A percentile compares a stretch with the other conserved stretches of the same genome.
These are phyloP conservation scores for Chloromonas sp. DNA, from an alignment of 163 green algal genomes.

Conservation along the genomic window DNA sequence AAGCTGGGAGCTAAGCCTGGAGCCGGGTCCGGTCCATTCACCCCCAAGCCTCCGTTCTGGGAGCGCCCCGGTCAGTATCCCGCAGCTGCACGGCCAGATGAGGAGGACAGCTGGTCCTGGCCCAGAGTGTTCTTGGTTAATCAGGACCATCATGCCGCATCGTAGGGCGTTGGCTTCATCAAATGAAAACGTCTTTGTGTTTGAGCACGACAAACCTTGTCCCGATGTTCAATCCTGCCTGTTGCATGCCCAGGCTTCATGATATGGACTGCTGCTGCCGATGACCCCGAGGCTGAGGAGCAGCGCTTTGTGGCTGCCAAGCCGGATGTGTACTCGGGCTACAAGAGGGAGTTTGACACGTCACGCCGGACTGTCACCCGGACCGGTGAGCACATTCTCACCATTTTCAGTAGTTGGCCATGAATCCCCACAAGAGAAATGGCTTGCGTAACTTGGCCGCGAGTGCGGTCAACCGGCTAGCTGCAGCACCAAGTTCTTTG, in stretches of 20 bases:
- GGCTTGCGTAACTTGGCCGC: no score
- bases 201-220: no score
- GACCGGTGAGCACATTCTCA: constrained; percentile 31
- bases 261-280: constrained; percentile 48
- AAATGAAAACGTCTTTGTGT: no score
- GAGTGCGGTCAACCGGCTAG: no score
- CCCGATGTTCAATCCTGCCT: no score
- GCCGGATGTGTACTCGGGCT: constrained; percentile 29
- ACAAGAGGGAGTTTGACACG: constrained; percentile 63
- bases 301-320: constrained; percentile 29
- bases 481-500: no score
- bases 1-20: constrained; percentile 44
- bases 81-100: no score
- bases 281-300: constrained; percentile 40
- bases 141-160: no score
- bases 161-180: no score
- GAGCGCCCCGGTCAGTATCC: constrained; percentile 31
- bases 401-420: neutral
- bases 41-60: constrained; percentile 70
- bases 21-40: constrained; percentile 42
- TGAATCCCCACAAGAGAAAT: neutral
- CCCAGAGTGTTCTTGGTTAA: no score
- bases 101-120: no score
- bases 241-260: constrained; percentile 37
- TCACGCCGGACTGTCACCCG: constrained; percentile 60